These are phyloP conservation scores for Neonectria hederae DNA, from an alignment of 2,329 filamentous ascomycete species.

Conservation along the genomic window DNA sequence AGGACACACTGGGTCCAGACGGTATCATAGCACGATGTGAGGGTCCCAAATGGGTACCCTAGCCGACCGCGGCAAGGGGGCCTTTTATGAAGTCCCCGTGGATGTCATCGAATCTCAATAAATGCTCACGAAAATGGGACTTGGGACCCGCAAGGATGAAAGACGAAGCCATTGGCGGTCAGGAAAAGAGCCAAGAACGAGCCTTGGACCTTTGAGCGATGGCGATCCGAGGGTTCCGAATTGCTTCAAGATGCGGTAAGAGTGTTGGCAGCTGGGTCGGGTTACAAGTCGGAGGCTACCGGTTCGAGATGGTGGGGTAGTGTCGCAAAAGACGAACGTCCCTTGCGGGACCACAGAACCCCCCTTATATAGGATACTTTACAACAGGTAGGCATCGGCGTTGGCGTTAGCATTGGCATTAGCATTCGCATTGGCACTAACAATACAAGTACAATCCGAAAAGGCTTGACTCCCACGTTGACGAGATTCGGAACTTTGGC, in stretches of 20 bases:
- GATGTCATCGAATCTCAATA: conserved; percentile 10
- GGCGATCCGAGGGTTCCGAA: conserved; percentile 43
- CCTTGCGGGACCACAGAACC: too few relatives aligned
- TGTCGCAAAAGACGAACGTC: too few relatives aligned
- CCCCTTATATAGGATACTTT: too few relatives aligned
- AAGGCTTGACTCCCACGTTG: background rate
- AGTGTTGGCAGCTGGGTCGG: background rate
- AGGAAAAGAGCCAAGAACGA: conserved; percentile 3
- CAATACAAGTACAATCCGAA: too few relatives aligned
- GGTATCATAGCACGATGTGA: background rate
- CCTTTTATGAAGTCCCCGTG: conserved; percentile 6
- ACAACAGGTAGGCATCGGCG: background rate
- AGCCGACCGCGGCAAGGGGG: background rate
- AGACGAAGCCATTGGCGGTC: conserved; percentile 4
- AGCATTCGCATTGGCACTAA: too few relatives aligned
- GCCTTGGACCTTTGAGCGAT: background rate
- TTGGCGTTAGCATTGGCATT: too few relatives aligned
- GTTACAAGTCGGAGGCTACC: background rate
- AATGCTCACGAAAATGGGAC: background rate
- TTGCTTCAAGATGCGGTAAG: conserved; percentile 37
- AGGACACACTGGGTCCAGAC: background rate
- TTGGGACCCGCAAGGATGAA: background rate
- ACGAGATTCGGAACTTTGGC: conserved; percentile 1
- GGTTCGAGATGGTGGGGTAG: conserved; percentile 3
- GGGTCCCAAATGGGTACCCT: background rate